Evolutionary conservation across 306 rosid genomes (phyloP).

Genomic region (Pachyrhizus erosus): DNA sequence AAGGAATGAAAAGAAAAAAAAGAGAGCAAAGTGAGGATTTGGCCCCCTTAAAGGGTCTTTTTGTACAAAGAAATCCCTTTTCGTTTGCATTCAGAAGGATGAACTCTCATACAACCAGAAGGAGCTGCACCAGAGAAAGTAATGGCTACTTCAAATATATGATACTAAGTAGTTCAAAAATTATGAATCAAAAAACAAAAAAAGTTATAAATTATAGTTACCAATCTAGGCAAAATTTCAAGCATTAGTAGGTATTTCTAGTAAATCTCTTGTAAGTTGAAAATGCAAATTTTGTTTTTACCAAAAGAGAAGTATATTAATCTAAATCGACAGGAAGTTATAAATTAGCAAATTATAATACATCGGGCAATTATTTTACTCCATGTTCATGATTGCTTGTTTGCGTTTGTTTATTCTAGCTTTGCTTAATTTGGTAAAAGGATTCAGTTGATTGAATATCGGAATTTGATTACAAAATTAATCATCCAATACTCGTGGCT

Average conservation of each 20-base stretch:
- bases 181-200: neutral
- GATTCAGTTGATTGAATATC: neutral
- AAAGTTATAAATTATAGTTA: neutral
- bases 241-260: neutral
- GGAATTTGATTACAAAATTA: neutral
- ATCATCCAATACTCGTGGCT: neutral
- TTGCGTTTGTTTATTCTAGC: neutral
- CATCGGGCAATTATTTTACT: neutral
- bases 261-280: slow-evolving; percentile 32
- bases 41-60: neutral
- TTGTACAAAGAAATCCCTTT: slow-evolving; percentile 36
- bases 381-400: neutral
- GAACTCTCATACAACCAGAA: neutral
- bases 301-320: slow-evolving; percentile 21
- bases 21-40: slow-evolving; percentile 42
- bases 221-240: slow-evolving; percentile 5
- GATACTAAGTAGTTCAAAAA: neutral
- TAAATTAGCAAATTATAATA: slow-evolving; percentile 4
- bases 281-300: slow-evolving; percentile 15
- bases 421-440: neutral
- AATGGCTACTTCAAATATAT: neutral
- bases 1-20: slow-evolving; percentile 56
- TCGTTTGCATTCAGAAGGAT: slow-evolving; percentile 3
- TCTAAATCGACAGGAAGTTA: slow-evolving; percentile 9
- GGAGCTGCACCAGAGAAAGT: neutral